Base-by-base conservation (phyloP, 805 yeast genomes). In the Yarrowia deformans region DNA sequence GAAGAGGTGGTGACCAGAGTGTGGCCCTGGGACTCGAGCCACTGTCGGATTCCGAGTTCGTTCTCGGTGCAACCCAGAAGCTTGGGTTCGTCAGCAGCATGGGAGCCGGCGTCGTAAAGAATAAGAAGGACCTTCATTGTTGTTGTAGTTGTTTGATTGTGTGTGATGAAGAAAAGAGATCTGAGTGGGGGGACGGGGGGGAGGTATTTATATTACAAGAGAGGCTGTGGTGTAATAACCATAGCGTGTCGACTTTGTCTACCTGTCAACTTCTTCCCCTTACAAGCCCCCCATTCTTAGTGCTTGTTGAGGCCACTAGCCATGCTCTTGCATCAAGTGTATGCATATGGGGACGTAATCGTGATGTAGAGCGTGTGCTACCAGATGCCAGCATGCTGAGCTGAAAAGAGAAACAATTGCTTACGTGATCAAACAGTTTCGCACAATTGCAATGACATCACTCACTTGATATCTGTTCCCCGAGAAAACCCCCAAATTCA, bases 51-150 rank as follows among this genome's bases (percentile, higher is more conserved):
- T 10, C 95, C 95, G 61, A 90, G 83, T 72, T 90, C 93, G 77
- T 89, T 89, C 78, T 90, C 93, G 71, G 87, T 83, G 72, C 89
- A 83, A 34, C 95, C 96, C 70, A 88, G 82, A 69, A 90, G 82
- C 72, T 83, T 82, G 67, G 87, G 81, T 74, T 87, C 89, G 72
- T 88, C 85, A 50, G 76, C 71, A 70, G 91, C 91, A 74, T 87
- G 89, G 46, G 79, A 73, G 58, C 84, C 85, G 69, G 88, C 90
- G 71, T 80, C 79, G 81, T 87, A 87, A 72, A 87, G 81, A 67
- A 87, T 88, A 69, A 87, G 79, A 71, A 87, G 82, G 69, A 87
- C 83, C 77, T 83, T 82, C 74, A 73, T 72, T 54, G 67, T 69
- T 14, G 35, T 45, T 4, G 52, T 48, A 4, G 37, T 14, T 34